Evolutionary conservation across 192 early-diverging fungal genomes (phyloP).

Genomic region (Martensiomyces pterosporus): DNA sequence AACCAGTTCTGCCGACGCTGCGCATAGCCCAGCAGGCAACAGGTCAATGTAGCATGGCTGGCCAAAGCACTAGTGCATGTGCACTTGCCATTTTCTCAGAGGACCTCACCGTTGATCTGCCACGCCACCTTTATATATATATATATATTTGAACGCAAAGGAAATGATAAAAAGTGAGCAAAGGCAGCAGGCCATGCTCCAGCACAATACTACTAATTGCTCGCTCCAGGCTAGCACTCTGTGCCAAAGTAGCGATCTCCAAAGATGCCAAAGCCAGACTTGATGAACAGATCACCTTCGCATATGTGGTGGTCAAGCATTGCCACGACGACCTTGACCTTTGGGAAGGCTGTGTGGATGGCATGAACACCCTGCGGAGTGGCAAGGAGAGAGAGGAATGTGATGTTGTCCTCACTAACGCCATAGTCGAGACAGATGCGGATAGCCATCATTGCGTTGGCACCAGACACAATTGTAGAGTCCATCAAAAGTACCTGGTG

Average conservation of each 20-base stretch:
- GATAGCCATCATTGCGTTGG: constrained; percentile 94
- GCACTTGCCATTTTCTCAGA: no score
- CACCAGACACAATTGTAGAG: constrained; percentile 87
- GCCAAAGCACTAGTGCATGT: no score
- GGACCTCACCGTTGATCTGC: no score
- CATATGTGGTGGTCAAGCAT: constrained; percentile 71
- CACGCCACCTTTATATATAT: no score
- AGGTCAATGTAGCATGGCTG: no score
- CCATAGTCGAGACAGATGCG: constrained; percentile 88
- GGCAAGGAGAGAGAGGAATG: constrained; percentile 80
- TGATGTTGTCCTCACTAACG: constrained; percentile 78
- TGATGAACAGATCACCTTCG: constrained; percentile 63
- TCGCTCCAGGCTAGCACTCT: constrained; percentile 26
- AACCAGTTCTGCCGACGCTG: no score
- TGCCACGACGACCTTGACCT: constrained; percentile 73
- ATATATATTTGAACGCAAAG: neutral
- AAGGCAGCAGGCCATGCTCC: no score
- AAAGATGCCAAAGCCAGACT: constrained; percentile 88
- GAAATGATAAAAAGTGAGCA: neutral
- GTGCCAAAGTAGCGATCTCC: constrained; percentile 62
- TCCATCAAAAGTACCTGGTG: constrained; percentile 76
- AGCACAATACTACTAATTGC: no score
- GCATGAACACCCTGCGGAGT: constrained; percentile 73
- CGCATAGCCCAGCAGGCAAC: no score
- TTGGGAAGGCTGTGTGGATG: constrained; percentile 78